These are phyloP conservation scores for Penicillium nordicum DNA, from an alignment of 2,329 filamentous ascomycete genomes.

Conservation along the genomic window DNA sequence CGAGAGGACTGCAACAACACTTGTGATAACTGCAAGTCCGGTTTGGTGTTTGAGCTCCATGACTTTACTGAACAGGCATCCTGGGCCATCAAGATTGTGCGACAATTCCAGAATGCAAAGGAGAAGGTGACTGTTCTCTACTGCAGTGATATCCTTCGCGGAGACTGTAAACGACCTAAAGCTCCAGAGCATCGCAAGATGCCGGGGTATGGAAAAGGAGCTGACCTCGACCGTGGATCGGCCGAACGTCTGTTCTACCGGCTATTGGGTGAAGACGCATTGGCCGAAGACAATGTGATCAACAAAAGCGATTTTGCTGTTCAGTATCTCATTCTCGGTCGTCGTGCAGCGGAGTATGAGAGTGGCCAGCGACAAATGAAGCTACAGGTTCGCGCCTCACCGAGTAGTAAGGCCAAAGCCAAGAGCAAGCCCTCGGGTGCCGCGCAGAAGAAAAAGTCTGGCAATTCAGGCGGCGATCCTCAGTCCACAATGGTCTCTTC, in stretches of 20 bases:
- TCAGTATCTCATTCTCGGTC: constrained; percentile 57
- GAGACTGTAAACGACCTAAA: constrained; percentile 60
- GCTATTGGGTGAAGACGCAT: constrained; percentile 68
- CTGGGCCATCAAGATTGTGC: constrained; percentile 66
- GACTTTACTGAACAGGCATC: constrained; percentile 76
- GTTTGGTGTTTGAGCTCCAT: constrained; percentile 64
- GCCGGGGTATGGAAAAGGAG: constrained; percentile 65
- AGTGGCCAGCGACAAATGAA: constrained; percentile 45
- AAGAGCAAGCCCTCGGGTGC: constrained; percentile 18
- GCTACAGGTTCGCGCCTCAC: constrained; percentile 53
- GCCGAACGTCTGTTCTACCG: constrained; percentile 79
- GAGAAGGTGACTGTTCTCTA: constrained; percentile 69
- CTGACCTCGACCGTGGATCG: constrained; percentile 67
- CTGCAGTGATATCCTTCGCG: constrained; percentile 80
- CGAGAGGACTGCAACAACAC: constrained; percentile 65
- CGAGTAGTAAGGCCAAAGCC: constrained; percentile 36
- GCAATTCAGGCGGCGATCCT: constrained; percentile 50
- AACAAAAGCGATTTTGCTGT: constrained; percentile 66
- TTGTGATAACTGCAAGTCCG: constrained; percentile 87
- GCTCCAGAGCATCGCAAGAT: constrained; percentile 50
- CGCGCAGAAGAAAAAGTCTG: constrained; percentile 31
- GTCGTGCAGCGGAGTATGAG: constrained; percentile 48
- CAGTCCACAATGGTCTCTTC: constrained; percentile 67
- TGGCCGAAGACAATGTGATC: constrained; percentile 67
- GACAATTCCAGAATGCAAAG: constrained; percentile 46